These are phyloP conservation scores for Zygosaccharomyces sapae DNA, from an alignment of 1,139 yeast species.

Conservation along the genomic window DNA sequence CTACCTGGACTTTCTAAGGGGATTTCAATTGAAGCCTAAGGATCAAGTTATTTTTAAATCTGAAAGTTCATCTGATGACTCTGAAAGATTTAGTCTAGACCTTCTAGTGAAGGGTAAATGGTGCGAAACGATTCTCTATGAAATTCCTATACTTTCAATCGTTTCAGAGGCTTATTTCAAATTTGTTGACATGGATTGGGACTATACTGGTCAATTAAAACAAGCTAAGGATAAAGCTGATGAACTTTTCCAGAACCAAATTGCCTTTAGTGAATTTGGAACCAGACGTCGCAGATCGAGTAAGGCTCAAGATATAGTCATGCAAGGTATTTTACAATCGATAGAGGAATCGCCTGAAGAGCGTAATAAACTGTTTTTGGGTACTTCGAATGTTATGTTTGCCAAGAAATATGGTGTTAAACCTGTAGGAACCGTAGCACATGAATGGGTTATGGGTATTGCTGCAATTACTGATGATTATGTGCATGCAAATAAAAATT, in stretches of 20 bases:
- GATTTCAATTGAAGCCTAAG: constrained; percentile 58
- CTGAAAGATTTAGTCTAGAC: constrained; percentile 45
- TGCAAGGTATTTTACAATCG: constrained; percentile 59
- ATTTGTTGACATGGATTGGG: constrained; percentile 91
- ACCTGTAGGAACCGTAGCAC: constrained; percentile 97
- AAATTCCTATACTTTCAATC: constrained; percentile 80
- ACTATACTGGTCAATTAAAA: constrained; percentile 64
- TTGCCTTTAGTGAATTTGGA: constrained; percentile 89
- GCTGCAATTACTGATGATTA: constrained; percentile 86
- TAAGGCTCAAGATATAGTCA: constrained; percentile 67
- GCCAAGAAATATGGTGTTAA: constrained; percentile 63
- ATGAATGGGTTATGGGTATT: constrained; percentile 98
- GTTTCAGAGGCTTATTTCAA: constrained; percentile 88
- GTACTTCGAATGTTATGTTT: constrained; percentile 83
- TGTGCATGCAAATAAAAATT: constrained; percentile 60
- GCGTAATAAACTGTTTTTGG: constrained; percentile 45
- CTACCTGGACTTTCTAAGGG: constrained; percentile 55
- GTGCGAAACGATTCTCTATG: constrained; percentile 83
- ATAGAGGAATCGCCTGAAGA: constrained; percentile 36
- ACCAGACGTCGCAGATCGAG: constrained; percentile 86
- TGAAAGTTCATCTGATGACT: constrained; percentile 32
- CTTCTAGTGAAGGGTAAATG: constrained; percentile 68
- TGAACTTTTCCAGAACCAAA: constrained; percentile 49
- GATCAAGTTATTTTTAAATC: constrained; percentile 46
- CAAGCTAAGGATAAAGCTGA: constrained; percentile 57